Evolutionary conservation across 2,329 filamentous ascomycete genomes (phyloP), one percentile per base, ranked within the genome.

Genomic region (Aspergillus tamarii): DNA sequence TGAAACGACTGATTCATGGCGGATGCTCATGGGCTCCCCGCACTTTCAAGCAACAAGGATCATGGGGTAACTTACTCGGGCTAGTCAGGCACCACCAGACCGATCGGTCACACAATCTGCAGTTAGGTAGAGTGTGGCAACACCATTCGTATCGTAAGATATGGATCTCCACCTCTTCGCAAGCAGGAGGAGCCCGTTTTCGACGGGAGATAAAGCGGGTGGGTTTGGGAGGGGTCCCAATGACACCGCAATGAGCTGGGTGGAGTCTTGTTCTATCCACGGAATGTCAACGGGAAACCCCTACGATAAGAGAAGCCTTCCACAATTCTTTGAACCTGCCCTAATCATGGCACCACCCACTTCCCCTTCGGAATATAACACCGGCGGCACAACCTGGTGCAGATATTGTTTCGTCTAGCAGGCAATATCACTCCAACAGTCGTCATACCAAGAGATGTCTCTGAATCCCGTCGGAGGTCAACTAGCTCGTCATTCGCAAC

Each of bases 61-160:
- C 32, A 55, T 52, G 52, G 34, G 34, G 34, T 9, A 39, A 36
- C 34, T 55, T 39, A 39, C 32, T 55, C n/a, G 3, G n/a, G 36
- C 52, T 55, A 55, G 52, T 55, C 52, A 55, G 52, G 52, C 52
- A 55, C 52, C 52, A 11, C 34, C 19, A 14, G 21, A 36, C 52
- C 41, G 19, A n/a, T 55, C 32, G 32, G 52, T 55, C 52, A 41
- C 52, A 55, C 52, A 41, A 41, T 39, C 34, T 39, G 52, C 52
- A 55, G 5, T 39, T 41, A 19, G 19, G 19, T 10, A 9, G 36
- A 41, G 52, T 34, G 52, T 55, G 32, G 30, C 52, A 55, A 6
- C 28, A 55, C 28, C 9, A 30, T 34, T 32, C 48, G 28, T 52
- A n/a, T 52, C 48, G 48, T 52, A 32, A 52, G 48, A 52, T 32